Evolutionary conservation across 352 stramenopile species (phyloP), one percentile per base, ranked within the genome.

Genomic region (Phytophthora idaei): DNA sequence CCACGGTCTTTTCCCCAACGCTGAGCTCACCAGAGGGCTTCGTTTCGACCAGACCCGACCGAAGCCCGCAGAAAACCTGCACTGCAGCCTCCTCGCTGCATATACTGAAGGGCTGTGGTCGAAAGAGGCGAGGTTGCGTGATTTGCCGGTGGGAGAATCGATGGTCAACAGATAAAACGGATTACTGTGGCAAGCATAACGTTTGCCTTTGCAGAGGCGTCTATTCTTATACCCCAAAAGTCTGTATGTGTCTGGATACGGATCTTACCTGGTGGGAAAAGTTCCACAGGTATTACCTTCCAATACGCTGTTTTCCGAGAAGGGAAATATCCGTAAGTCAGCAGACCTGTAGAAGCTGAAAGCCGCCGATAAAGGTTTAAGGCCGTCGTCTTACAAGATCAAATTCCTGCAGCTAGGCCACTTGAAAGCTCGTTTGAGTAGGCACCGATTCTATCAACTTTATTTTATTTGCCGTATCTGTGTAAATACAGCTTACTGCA

Each of bases 71-170:
- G 10, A 67, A 67, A 36, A 36, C 9, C 14, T 67, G 59, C 31
- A 54, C 32, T 12, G 49, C 41, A 25, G 39, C 60, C 29, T 5
- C 49, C 5, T 55, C 50, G 27, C 21, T 25, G 12, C 50, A 45
- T 1, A 21, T 21, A 21, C 17, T 21, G 17, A 21, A 21, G 17
- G 17, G 17, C 17, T 21, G 17, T 21, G 31, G 32, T 12, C 8
- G 50, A 21, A 69, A 69, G 45, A 17, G 44, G 4, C 36, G 56
- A 44, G 17, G 54, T 12, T 67, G 67, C 34, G 67, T 71, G 1
- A 44, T 74, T 47, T 74, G 67, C 41, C 50, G 51, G 15, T 74
- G 67, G 55, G 60, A 71, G 44, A 37, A 49, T 44, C 52, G 64
- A 37, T 62, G 37, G 28, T 42, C 64, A 17, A 74, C 57, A 1